Evolutionary conservation across 1,284 basidiomycete genomes (phyloP).

Genomic region (Leccinum colubrinum): DNA sequence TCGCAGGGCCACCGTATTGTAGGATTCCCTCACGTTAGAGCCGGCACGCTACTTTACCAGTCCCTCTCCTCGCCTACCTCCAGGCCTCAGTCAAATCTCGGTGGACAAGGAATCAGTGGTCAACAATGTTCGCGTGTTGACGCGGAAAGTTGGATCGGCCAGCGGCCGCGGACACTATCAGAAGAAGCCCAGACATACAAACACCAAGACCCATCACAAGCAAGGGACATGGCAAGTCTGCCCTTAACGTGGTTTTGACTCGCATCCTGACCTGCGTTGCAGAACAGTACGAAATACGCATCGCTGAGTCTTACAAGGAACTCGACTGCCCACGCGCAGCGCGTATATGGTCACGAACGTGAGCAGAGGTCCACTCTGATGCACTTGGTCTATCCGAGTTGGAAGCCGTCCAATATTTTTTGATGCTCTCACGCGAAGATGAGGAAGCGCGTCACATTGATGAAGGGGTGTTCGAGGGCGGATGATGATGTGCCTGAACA

Average conservation of each 20-base stretch:
- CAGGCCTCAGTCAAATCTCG: slow-evolving; percentile 59
- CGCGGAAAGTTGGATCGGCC: slow-evolving; percentile 64
- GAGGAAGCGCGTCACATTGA: slow-evolving; percentile 41
- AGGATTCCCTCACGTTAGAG: slow-evolving; percentile 65
- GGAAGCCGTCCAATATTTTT: slow-evolving; percentile 78
- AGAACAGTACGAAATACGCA: slow-evolving; percentile 68
- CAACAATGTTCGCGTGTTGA: slow-evolving; percentile 60
- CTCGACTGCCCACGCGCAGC: slow-evolving; percentile 41
- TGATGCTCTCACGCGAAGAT: slow-evolving; percentile 87
- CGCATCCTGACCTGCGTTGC: neutral
- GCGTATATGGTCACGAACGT: slow-evolving; percentile 46
- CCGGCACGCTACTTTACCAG: slow-evolving; percentile 53
- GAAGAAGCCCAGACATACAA: slow-evolving; percentile 22
- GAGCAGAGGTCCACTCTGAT: slow-evolving; percentile 58
- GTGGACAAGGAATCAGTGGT: slow-evolving; percentile 63
- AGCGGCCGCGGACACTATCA: slow-evolving; percentile 10
- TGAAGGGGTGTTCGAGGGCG: slow-evolving; percentile 56
- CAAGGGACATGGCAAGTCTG: slow-evolving; percentile 28
- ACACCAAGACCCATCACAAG: slow-evolving; percentile 21
- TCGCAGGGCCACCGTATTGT: slow-evolving; percentile 59
- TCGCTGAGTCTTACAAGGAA: slow-evolving; percentile 56
- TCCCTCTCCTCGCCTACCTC: slow-evolving; percentile 40
- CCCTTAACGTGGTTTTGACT: neutral
- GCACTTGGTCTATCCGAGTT: slow-evolving; percentile 71
- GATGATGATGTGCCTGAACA: slow-evolving; percentile 43